Conservation (phyloP, 106 monocot species). For the Dendrobium chrysotoxum region DNA sequence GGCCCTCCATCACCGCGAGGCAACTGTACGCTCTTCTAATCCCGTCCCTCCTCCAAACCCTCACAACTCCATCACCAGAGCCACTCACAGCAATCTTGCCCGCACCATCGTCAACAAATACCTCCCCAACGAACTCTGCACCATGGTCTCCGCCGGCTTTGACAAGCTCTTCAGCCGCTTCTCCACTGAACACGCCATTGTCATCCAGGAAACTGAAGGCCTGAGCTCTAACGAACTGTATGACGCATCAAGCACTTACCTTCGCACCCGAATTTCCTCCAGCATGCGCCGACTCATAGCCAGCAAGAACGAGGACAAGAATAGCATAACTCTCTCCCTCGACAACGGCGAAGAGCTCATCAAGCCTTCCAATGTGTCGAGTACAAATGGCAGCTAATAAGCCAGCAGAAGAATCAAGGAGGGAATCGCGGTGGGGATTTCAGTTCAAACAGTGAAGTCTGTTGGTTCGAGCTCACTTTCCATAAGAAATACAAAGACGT, state of each 20-base stretch:
- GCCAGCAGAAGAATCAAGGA: neutral
- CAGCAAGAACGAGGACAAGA: constrained; percentile 11
- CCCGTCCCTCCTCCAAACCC: no score
- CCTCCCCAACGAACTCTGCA: constrained; percentile 18
- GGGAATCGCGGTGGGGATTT: constrained; percentile 5
- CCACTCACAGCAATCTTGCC: constrained; percentile 8
- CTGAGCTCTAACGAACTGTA: constrained; percentile 18
- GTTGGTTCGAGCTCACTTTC: no score
- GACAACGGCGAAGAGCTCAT: constrained; percentile 20
- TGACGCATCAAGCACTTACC: no score
- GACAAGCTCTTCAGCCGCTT: neutral
- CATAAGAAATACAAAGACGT: no score
- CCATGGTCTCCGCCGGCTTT: constrained; percentile 6
- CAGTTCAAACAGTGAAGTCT: no score
- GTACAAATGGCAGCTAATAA: constrained; percentile 18
- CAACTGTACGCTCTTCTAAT: constrained; percentile 28
- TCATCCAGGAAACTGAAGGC: constrained; percentile 20
- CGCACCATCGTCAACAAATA: constrained; percentile 18
- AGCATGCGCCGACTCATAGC: no score
- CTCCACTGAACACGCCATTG: constrained; percentile 16
- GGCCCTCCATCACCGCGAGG: constrained; percentile 38
- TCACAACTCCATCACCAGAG: constrained; percentile 18
- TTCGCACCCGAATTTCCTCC: no score
- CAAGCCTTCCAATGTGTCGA: constrained; percentile 29
- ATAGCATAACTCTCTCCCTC: constrained; percentile 7